A percentile compares a stretch with the other conserved stretches of the same genome.
Evolutionary conservation across 768 basidiomycete genomes (phyloP).

Genomic region (Lentinula boryana): DNA sequence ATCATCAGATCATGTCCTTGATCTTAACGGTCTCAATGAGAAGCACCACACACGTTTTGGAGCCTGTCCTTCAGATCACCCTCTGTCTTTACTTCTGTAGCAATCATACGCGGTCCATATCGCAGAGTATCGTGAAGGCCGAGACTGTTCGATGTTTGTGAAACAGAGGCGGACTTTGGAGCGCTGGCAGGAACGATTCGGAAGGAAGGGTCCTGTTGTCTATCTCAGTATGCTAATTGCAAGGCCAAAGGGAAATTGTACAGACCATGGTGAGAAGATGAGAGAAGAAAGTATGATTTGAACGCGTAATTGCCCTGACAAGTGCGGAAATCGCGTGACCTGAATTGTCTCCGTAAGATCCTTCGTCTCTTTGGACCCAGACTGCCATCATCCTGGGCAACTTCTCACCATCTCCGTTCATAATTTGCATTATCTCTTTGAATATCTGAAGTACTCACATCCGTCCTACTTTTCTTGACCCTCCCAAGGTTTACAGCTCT

Average conservation of each 20-base stretch:
- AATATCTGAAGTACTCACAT: not conserved
- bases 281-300: not conserved
- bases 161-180: slow-evolving; percentile 56
- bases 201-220: slow-evolving; percentile 41
- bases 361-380: not conserved
- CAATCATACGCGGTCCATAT: slow-evolving; percentile 79
- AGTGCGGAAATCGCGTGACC: slow-evolving; percentile 7
- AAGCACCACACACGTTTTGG: slow-evolving; percentile 52
- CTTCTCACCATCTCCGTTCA: not conserved
- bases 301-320: slow-evolving; percentile 19
- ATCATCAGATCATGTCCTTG: not conserved
- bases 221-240: not conserved
- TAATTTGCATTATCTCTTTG: not conserved
- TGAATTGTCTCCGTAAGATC: not conserved
- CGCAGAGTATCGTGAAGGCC: slow-evolving; percentile 87
- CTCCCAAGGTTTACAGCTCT: slow-evolving; percentile 11
- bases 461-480: slow-evolving; percentile 27
- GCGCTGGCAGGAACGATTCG: slow-evolving; percentile 55
- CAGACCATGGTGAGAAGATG: not conserved
- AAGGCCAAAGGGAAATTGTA: not conserved
- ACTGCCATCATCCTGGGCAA: slow-evolving; percentile 1
- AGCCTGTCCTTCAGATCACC: slow-evolving; percentile 64
- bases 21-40: not conserved
- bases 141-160: slow-evolving; percentile 63
- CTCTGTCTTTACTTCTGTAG: slow-evolving; percentile 61